These are phyloP conservation scores for Penicillium sumatraense DNA, from an alignment of 2,329 filamentous ascomycete species.

Conservation along the genomic window DNA sequence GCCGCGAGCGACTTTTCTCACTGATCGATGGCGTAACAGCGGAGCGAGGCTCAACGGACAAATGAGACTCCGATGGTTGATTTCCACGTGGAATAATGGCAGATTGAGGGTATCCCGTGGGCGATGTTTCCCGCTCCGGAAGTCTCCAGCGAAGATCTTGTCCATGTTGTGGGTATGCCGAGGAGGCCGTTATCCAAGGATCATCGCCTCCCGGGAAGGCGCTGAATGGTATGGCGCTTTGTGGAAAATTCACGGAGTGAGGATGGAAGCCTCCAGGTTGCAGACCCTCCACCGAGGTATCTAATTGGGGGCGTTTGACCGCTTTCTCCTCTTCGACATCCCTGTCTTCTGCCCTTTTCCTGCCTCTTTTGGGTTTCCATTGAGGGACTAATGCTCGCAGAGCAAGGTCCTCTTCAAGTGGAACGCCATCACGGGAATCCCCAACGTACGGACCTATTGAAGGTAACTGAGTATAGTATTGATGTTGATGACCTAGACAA, in stretches of 20 bases:
- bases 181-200: slow-evolving; percentile 43
- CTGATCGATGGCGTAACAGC: slow-evolving; percentile 68
- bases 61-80: slow-evolving; percentile 37
- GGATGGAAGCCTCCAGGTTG: slow-evolving; percentile 47
- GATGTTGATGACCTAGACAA: slow-evolving; percentile 74
- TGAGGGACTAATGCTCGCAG: slow-evolving; percentile 82
- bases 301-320: slow-evolving; percentile 66
- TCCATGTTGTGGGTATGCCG: slow-evolving; percentile 45
- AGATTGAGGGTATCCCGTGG: slow-evolving; percentile 75
- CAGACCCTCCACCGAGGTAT: slow-evolving; percentile 55
- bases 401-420: slow-evolving; percentile 85
- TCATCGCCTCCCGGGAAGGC: slow-evolving; percentile 62
- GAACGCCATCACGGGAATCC: slow-evolving; percentile 76
- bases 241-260: slow-evolving; percentile 55
- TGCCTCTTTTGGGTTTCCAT: slow-evolving; percentile 64
- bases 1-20: slow-evolving; percentile 49
- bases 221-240: slow-evolving; percentile 56
- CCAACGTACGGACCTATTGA: slow-evolving; percentile 65
- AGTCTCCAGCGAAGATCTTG: slow-evolving; percentile 51
- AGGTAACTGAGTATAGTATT: slow-evolving; percentile 80
- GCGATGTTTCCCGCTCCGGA: slow-evolving; percentile 63
- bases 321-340: slow-evolving; percentile 59
- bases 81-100: slow-evolving; percentile 67
- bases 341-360: slow-evolving; percentile 67
- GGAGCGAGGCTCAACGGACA: slow-evolving; percentile 66